Conservation (phyloP, 768 basidiomycete species). For the Russula foetens region DNA sequence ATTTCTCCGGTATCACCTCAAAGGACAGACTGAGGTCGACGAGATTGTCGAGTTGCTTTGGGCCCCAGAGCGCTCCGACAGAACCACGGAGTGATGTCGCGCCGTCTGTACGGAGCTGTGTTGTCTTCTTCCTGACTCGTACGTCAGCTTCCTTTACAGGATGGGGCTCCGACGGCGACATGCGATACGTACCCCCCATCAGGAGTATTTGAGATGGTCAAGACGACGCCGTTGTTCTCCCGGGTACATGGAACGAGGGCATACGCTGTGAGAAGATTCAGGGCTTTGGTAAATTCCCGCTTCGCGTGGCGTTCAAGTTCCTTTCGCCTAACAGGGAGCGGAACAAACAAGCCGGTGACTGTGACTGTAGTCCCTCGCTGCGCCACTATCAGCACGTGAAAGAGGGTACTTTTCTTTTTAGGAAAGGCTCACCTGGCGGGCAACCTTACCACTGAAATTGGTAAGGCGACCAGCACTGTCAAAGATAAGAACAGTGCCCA, state of each 20-base stretch:
- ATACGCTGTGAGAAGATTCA: slow-evolving; percentile 80
- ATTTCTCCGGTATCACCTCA: slow-evolving; percentile 57
- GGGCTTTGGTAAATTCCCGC: slow-evolving; percentile 80
- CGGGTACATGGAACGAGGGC: slow-evolving; percentile 73
- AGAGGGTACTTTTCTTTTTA: background rate
- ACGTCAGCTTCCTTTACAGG: background rate
- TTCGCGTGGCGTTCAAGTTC: slow-evolving; percentile 86
- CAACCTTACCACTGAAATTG: slow-evolving; percentile 48
- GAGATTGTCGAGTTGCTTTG: slow-evolving; percentile 67
- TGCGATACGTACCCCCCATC: slow-evolving; percentile 54
- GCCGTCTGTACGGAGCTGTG: slow-evolving; percentile 70
- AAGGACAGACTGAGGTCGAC: slow-evolving; percentile 66
- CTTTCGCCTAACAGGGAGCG: slow-evolving; percentile 85
- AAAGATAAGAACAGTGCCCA: slow-evolving; percentile 73
- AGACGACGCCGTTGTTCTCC: slow-evolving; percentile 52
- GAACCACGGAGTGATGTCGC: slow-evolving; percentile 51
- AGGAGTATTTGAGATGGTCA: slow-evolving; percentile 62
- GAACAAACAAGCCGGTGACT: slow-evolving; percentile 62
- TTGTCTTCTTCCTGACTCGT: slow-evolving; percentile 44
- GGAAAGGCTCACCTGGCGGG: slow-evolving; percentile 55
- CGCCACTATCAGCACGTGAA: background rate
- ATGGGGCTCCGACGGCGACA: background rate
- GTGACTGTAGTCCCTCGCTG: slow-evolving; percentile 84
- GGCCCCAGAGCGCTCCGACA: slow-evolving; percentile 75
- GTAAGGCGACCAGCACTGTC: slow-evolving; percentile 55